Conservation (phyloP, 305 asterid species). For the Plantago coronopus region DNA sequence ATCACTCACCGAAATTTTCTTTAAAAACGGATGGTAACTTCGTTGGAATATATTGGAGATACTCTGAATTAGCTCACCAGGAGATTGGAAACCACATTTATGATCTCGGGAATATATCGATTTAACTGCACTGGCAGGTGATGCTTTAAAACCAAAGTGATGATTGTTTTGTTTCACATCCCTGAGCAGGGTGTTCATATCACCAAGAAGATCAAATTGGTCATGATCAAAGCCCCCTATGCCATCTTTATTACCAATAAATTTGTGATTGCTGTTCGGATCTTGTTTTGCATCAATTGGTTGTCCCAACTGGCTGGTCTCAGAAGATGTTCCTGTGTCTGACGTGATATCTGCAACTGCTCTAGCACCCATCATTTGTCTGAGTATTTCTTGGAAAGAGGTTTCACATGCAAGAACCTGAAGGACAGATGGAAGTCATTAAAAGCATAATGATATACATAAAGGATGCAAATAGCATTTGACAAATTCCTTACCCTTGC, state of each 20-base stretch:
- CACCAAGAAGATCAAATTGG: slow-evolving; percentile 71
- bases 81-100: slow-evolving; percentile 53
- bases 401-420: slow-evolving; percentile 94
- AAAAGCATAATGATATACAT: slow-evolving; percentile 19
- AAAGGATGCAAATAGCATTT: slow-evolving; percentile 17
- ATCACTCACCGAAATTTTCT: slow-evolving; percentile 66
- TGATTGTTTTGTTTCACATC: slow-evolving; percentile 60
- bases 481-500: slow-evolving; percentile 68
- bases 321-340: slow-evolving; percentile 30
- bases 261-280: slow-evolving; percentile 30
- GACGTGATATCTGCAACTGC: slow-evolving; percentile 36
- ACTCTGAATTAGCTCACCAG: slow-evolving; percentile 70
- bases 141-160: slow-evolving; percentile 38
- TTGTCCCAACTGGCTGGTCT: slow-evolving; percentile 30
- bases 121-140: slow-evolving; percentile 40
- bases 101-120: slow-evolving; percentile 39
- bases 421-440: slow-evolving; percentile 28
- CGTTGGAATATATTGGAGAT: slow-evolving; percentile 68
- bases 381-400: slow-evolving; percentile 81
- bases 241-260: slow-evolving; percentile 38
- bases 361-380: slow-evolving; percentile 74
- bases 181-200: slow-evolving; percentile 62
- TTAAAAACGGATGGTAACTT: slow-evolving; percentile 80
- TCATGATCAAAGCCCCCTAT: slow-evolving; percentile 50
- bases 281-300: slow-evolving; percentile 34